Conservation (phyloP, 208 protist species). For the Acanthamoeba rhysodes region DNA sequence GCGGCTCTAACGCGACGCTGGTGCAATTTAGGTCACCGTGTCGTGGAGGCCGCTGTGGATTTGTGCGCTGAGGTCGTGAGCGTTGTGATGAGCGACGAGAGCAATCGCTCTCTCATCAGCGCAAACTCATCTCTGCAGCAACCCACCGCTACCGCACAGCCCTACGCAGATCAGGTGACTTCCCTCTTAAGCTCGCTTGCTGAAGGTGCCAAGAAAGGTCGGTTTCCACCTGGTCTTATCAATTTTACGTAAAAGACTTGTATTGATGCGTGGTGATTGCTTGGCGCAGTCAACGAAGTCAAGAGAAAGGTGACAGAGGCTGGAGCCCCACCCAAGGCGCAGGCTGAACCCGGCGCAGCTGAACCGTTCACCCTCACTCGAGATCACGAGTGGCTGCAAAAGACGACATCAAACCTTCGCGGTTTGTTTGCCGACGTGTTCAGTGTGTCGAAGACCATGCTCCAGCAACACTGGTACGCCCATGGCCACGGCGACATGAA, state of each 20-base stretch:
- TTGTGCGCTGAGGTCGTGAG: slow-evolving; percentile 30
- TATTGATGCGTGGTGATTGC: too few species aligned
- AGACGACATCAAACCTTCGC: slow-evolving; percentile 15
- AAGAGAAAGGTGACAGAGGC: background rate
- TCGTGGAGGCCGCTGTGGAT: slow-evolving; percentile 21
- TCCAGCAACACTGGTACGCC: slow-evolving; percentile 60
- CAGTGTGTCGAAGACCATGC: slow-evolving; percentile 33
- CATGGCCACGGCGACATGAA: background rate
- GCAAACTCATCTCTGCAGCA: background rate
- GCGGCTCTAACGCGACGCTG: background rate
- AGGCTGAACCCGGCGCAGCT: background rate
- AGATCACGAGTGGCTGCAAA: slow-evolving; percentile 25
- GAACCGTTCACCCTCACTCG: slow-evolving; percentile 51
- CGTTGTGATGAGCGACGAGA: slow-evolving; percentile 8
- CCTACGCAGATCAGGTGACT: background rate
- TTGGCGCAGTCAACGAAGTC: background rate
- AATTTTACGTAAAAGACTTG: background rate
- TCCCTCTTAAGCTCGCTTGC: slow-evolving; percentile 11
- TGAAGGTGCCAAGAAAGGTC: background rate
- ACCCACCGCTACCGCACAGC: background rate
- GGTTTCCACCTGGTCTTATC: background rate
- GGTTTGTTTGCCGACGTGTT: slow-evolving; percentile 63
- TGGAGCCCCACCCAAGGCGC: background rate
- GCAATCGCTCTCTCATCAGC: background rate
- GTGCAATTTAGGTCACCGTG: background rate